These are phyloP conservation scores for Ensete ventricosum DNA, from an alignment of 176 grass and related monocot genomes.

Conservation along the genomic window DNA sequence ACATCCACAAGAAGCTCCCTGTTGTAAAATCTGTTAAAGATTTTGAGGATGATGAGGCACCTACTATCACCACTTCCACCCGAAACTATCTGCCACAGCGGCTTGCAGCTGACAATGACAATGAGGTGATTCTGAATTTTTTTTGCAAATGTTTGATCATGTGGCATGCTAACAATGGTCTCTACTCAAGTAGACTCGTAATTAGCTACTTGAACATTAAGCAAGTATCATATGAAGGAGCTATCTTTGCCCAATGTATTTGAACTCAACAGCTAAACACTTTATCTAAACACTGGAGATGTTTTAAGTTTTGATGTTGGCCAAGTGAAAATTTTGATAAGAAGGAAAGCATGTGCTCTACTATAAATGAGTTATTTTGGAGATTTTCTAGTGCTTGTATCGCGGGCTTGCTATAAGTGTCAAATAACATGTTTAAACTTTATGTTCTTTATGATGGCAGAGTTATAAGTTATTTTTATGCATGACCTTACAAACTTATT, in stretches of 20 bases:
- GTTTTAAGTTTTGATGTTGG: neutral
- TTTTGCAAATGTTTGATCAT: neutral
- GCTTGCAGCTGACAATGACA: slow-evolving; percentile 26
- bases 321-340: neutral
- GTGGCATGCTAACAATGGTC: neutral
- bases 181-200: neutral
- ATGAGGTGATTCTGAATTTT: slow-evolving; percentile 12
- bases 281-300: neutral
- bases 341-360: neutral
- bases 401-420: neutral
- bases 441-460: neutral
- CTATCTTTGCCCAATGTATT: neutral
- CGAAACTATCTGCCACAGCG: slow-evolving; percentile 24
- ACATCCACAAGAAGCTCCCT: slow-evolving; percentile 97
- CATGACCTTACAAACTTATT: neutral
- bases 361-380: neutral
- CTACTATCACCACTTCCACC: neutral
- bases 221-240: neutral
- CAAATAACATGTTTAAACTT: neutral
- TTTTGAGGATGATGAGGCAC: slow-evolving; percentile 76
- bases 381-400: neutral
- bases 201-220: neutral
- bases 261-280: neutral
- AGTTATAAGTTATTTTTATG: neutral
- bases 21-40: slow-evolving; percentile 78